These are phyloP conservation scores for Wickerhamiella galacta DNA, from an alignment of 805 yeast species.

Conservation along the genomic window DNA sequence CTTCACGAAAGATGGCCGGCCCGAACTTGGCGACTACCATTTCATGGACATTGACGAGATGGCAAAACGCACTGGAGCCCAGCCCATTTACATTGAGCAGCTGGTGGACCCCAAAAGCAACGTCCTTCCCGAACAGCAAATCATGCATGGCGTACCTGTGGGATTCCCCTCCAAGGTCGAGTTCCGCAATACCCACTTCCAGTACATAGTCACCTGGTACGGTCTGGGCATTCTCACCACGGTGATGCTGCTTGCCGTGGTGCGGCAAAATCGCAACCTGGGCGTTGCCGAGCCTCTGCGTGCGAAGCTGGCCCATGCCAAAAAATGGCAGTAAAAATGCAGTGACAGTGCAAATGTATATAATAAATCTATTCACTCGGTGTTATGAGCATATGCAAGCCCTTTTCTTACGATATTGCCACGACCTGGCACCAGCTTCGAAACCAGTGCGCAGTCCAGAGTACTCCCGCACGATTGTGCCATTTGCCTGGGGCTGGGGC, in stretches of 20 bases:
- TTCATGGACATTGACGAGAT: slow-evolving; percentile 70
- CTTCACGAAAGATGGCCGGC: slow-evolving; percentile 56
- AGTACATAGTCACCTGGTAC: slow-evolving; percentile 89
- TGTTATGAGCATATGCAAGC: no score
- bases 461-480: no score
- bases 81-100: slow-evolving; percentile 65
- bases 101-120: slow-evolving; percentile 34
- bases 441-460: no score
- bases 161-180: slow-evolving; percentile 72
- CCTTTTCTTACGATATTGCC: no score
- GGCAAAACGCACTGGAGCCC: slow-evolving; percentile 48
- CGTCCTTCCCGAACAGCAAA: slow-evolving; percentile 33
- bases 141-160: slow-evolving; percentile 74
- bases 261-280: slow-evolving; percentile 25
- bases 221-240: slow-evolving; percentile 65
- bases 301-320: slow-evolving; percentile 18
- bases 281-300: slow-evolving; percentile 8
- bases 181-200: slow-evolving; percentile 76
- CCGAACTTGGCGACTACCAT: slow-evolving; percentile 52
- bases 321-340: slow-evolving; percentile 13
- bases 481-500: no score
- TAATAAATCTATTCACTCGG: no score
- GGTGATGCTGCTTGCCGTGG: slow-evolving; percentile 40
- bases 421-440: no score
- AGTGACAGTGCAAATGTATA: no score